A percentile compares a stretch with the other conserved stretches of the same genome.
Conservation (phyloP, 495 filamentous ascomycete genomes). For the Annulohypoxylon bovei region DNA sequence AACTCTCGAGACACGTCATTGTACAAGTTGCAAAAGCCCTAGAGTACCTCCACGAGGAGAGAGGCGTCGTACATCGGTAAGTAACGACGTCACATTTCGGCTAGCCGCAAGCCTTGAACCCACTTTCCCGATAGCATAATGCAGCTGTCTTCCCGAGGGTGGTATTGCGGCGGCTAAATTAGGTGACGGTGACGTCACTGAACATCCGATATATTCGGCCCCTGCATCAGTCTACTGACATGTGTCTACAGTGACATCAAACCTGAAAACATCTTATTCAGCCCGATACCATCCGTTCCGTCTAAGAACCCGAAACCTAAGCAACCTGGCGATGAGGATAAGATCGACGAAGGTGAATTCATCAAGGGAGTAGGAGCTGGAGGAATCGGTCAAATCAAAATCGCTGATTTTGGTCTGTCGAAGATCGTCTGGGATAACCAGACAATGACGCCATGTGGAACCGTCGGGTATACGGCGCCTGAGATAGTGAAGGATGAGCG, state of each 20-base stretch:
- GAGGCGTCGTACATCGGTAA: conserved; percentile 96
- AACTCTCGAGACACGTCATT: conserved; percentile 94
- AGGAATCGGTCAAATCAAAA: conserved; percentile 94
- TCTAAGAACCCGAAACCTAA: conserved; percentile 80
- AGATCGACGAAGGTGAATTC: conserved; percentile 96
- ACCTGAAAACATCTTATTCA: conserved; percentile 95
- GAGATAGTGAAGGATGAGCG: conserved; percentile 99
- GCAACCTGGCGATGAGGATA: conserved; percentile 91
- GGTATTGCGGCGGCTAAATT: conserved; percentile 32
- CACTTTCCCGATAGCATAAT: neutral
- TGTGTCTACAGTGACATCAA: conserved; percentile 88
- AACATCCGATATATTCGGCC: conserved; percentile 3
- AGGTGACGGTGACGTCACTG: conserved; percentile 34
- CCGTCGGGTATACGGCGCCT: conserved; percentile 97
- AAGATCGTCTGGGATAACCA: conserved; percentile 98
- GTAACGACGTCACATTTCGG: conserved; percentile 43
- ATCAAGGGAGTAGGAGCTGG: conserved; percentile 83
- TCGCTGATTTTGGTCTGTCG: conserved; percentile 96
- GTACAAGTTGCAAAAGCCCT: conserved; percentile 91
- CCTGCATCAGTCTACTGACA: conserved; percentile 33
- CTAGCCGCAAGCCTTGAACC: conserved; percentile 6
- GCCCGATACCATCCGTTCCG: conserved; percentile 82
- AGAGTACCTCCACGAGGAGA: conserved; percentile 93
- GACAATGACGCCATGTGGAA: conserved; percentile 99
- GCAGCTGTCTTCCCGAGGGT: conserved; percentile 1